phyloP scores from a whole-genome alignment of 495 filamentous ascomycete genomes.

The Xylaria venustula region DNA sequence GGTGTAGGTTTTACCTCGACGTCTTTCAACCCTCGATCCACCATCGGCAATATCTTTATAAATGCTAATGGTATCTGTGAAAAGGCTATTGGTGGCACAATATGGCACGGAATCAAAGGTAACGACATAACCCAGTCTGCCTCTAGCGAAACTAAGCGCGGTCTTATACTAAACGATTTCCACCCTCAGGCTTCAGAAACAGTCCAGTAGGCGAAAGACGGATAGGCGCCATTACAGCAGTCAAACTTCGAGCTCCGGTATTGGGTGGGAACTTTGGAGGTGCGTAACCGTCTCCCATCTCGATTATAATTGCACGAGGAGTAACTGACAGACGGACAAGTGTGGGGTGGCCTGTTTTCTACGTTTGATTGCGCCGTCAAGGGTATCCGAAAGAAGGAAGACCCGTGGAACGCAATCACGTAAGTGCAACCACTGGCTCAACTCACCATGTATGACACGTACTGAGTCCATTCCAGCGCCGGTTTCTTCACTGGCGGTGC shows the following conservation, averaged over 20 bases:
- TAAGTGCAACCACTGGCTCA: background rate
- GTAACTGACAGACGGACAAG: conserved; percentile 19
- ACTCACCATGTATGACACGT: background rate
- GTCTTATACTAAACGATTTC: background rate
- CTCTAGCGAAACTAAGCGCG: background rate
- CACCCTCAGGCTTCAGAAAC: conserved; percentile 66
- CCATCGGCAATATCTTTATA: background rate
- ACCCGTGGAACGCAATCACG: conserved; percentile 90
- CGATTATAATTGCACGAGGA: no score
- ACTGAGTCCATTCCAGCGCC: conserved; percentile 60
- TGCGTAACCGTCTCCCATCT: conserved; percentile 8
- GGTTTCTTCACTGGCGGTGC: conserved; percentile 96
- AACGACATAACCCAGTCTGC: background rate
- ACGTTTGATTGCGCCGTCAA: conserved; percentile 98
- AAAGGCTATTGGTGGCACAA: conserved; percentile 79
- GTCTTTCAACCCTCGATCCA: background rate
- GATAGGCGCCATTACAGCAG: conserved; percentile 93
- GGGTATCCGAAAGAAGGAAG: conserved; percentile 92
- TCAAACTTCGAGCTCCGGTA: conserved; percentile 94
- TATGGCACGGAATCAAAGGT: conserved; percentile 97
- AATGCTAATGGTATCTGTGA: background rate
- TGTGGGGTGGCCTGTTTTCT: conserved; percentile 93
- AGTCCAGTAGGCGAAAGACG: conserved; percentile 85
- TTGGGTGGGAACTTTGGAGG: conserved; percentile 92
- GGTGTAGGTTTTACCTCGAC: conserved; percentile 61